phyloP scores from a whole-genome alignment of 164 flowering plant genomes.

The Chimonanthus praecox region DNA sequence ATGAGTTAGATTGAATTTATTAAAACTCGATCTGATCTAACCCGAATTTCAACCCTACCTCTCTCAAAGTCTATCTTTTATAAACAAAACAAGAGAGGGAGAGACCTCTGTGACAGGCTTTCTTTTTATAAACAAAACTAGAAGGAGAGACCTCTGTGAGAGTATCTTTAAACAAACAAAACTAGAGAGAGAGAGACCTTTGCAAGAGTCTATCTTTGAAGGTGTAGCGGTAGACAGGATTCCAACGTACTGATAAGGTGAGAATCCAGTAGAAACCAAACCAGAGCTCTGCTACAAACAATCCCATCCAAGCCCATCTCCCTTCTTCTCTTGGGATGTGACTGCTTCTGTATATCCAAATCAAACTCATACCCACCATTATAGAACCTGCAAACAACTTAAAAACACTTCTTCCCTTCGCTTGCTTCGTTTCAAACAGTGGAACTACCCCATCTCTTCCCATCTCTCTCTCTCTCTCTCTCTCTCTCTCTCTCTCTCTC shows the following conservation, averaged over 20 bases:
- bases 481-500: slow-evolving; percentile 1
- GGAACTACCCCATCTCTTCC: slow-evolving; percentile 13
- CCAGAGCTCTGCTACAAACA: slow-evolving; percentile 42
- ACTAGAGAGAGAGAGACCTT: slow-evolving; percentile 20
- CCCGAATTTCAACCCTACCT: no score
- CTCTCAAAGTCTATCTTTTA: not conserved
- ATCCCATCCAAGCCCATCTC: slow-evolving; percentile 35
- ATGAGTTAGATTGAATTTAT: no score
- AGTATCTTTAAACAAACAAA: not conserved
- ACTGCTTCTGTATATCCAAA: slow-evolving; percentile 26
- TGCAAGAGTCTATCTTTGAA: slow-evolving; percentile 35
- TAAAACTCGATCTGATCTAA: no score
- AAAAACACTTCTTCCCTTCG: slow-evolving; percentile 14
- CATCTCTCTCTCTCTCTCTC: not conserved
- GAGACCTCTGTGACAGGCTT: not conserved
- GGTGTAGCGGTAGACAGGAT: slow-evolving; percentile 24
- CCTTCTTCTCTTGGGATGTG: slow-evolving; percentile 13
- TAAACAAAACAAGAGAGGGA: no score
- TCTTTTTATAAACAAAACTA: not conserved
- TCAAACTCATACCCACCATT: slow-evolving; percentile 19
- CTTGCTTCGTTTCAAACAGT: slow-evolving; percentile 25
- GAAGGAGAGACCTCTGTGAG: not conserved
- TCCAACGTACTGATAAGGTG: slow-evolving; percentile 26
- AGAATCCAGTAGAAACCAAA: slow-evolving; percentile 35
- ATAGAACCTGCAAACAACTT: slow-evolving; percentile 17